These are phyloP conservation scores for Periconia sp. DNA, from an alignment of 2,329 filamentous ascomycete genomes.

Conservation along the genomic window DNA sequence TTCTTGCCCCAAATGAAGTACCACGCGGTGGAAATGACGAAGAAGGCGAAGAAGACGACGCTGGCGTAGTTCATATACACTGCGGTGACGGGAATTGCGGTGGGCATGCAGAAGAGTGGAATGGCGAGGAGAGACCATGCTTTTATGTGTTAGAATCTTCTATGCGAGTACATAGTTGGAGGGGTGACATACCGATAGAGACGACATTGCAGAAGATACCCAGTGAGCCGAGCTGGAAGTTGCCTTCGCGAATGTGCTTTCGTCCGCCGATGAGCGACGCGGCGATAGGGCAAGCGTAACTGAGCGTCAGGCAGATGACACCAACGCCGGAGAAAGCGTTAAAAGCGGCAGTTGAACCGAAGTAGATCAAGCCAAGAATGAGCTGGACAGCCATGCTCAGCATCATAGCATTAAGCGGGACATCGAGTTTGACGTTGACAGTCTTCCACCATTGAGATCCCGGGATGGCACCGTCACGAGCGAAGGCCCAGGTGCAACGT, in stretches of 20 bases:
- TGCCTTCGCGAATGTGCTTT: conserved; percentile 61
- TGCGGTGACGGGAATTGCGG: conserved; percentile 64
- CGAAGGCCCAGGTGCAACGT: conserved; percentile 72
- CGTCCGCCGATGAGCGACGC: conserved; percentile 68
- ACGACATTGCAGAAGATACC: conserved; percentile 69
- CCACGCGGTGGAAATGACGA: conserved; percentile 66
- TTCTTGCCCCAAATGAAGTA: conserved; percentile 73
- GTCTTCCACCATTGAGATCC: conserved; percentile 65
- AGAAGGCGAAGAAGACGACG: conserved; percentile 74
- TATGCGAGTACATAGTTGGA: background rate
- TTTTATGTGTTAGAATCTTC: no score
- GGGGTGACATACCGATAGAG: conserved; percentile 63
- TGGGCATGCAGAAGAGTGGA: conserved; percentile 77
- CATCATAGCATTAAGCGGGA: conserved; percentile 76
- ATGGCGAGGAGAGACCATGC: conserved; percentile 71
- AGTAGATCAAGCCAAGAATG: conserved; percentile 70
- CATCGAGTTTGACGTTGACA: conserved; percentile 67
- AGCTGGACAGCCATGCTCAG: conserved; percentile 71
- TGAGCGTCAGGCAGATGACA: conserved; percentile 72
- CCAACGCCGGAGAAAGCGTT: conserved; percentile 74
- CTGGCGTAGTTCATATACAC: conserved; percentile 74
- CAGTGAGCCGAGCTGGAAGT: conserved; percentile 67
- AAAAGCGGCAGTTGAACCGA: conserved; percentile 72
- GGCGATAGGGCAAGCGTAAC: conserved; percentile 71
- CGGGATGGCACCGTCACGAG: conserved; percentile 73